A percentile compares a stretch with the other conserved stretches of the same genome.
These are phyloP conservation scores for Sordariomycetes sp. DNA, from an alignment of 2,329 filamentous ascomycete species.

Conservation along the genomic window DNA sequence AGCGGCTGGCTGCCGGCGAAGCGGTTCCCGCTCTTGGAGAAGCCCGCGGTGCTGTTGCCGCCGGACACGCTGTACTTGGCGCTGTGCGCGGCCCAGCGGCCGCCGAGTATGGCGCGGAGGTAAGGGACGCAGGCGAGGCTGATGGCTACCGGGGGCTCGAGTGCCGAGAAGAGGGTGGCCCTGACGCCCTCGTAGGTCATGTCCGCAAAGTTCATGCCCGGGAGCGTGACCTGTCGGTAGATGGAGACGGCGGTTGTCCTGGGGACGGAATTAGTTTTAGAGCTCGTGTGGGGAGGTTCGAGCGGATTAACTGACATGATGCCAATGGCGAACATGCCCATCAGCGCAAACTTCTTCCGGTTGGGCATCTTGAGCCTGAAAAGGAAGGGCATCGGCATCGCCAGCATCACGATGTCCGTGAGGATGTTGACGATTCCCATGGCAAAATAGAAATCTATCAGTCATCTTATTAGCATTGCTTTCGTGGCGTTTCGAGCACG, in stretches of 20 bases:
- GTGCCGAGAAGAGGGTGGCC: slow-evolving; percentile 22
- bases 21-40: background rate
- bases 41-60: background rate
- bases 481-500: too few relatives aligned
- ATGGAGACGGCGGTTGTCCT: slow-evolving; percentile 23
- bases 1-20: background rate
- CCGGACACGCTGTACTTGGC: background rate
- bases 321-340: slow-evolving; percentile 20
- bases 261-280: background rate
- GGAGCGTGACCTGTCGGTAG: slow-evolving; percentile 16
- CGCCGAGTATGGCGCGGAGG: slow-evolving; percentile 24
- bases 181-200: slow-evolving; percentile 14
- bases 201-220: slow-evolving; percentile 5
- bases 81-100: slow-evolving; percentile 3
- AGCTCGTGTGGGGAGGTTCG: background rate
- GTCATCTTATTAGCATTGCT: too few relatives aligned
- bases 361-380: slow-evolving; percentile 16
- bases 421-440: slow-evolving; percentile 20
- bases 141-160: slow-evolving; percentile 27
- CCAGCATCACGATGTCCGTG: slow-evolving; percentile 19
- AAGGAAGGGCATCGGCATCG: slow-evolving; percentile 20
- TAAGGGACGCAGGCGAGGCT: slow-evolving; percentile 27
- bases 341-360: slow-evolving; percentile 18
- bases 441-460: slow-evolving; percentile 10
- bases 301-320: slow-evolving; percentile 15